Conservation (phyloP, 345 rosid species). For the Populus euphratica region DNA sequence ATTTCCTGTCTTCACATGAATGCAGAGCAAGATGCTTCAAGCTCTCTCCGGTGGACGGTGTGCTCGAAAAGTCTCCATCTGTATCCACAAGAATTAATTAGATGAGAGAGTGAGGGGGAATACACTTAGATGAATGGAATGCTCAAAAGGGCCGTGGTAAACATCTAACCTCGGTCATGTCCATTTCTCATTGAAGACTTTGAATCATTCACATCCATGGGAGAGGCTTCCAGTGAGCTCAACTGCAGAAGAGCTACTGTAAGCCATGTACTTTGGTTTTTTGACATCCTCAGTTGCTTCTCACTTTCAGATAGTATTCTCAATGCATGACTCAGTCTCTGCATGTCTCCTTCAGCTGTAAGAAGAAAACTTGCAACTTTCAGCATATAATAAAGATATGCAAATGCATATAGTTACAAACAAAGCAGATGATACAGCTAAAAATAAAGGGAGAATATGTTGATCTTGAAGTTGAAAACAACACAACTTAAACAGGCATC, state of each 20-base stretch:
- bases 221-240: constrained; percentile 55
- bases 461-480: neutral
- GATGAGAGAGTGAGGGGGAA: neutral
- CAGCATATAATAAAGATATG: neutral
- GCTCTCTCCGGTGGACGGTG: constrained; percentile 49
- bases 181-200: constrained; percentile 43
- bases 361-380: constrained; percentile 14
- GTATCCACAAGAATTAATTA: constrained; percentile 15
- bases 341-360: constrained; percentile 76
- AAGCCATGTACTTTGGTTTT: constrained; percentile 93
- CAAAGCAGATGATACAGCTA: neutral
- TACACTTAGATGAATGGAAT: neutral
- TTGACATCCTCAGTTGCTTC: constrained; percentile 85
- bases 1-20: constrained; percentile 42
- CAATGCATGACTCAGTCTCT: constrained; percentile 66
- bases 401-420: neutral
- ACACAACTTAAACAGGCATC: neutral
- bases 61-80: constrained; percentile 49
- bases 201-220: constrained; percentile 38
- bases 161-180: constrained; percentile 46
- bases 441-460: neutral
- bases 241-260: constrained; percentile 89
- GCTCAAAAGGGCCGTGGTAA: neutral
- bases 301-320: constrained; percentile 89
- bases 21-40: constrained; percentile 35